phyloP scores from a whole-genome alignment of 805 yeast species.

The Zygosaccharomyces bailii region DNA sequence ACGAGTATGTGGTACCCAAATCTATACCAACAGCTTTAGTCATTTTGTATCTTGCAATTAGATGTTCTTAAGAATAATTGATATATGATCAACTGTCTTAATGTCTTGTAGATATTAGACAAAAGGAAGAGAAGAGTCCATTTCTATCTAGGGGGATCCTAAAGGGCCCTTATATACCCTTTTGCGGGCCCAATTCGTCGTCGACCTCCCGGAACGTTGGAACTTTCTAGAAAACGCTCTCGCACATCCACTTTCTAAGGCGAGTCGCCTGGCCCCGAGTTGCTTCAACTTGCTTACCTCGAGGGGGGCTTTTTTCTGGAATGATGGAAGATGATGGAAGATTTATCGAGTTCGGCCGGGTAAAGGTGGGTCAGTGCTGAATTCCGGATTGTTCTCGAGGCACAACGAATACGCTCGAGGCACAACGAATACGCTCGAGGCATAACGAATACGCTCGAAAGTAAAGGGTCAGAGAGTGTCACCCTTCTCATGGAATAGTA shows the following conservation, averaged over 20 bases:
- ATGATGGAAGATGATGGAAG: constrained; percentile 5
- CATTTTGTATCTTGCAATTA: constrained; percentile 24
- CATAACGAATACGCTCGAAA: neutral
- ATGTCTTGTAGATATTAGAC: neutral
- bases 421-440: neutral
- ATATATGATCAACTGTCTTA: neutral
- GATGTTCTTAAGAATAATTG: constrained; percentile 1
- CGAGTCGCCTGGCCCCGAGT: neutral
- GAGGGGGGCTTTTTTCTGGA: neutral
- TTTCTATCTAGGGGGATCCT: neutral
- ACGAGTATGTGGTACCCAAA: constrained; percentile 96
- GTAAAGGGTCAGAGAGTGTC: no score
- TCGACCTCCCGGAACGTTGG: constrained; percentile 1
- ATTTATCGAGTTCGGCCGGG: neutral
- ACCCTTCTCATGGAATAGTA: no score
- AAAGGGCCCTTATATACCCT: constrained; percentile 2
- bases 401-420: neutral
- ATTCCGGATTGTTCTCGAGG: neutral
- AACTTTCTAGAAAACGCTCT: constrained; percentile 4
- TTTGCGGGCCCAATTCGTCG: constrained; percentile 1
- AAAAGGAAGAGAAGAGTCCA: neutral
- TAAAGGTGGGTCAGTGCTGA: neutral
- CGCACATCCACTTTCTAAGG: neutral
- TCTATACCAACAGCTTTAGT: constrained; percentile 65
- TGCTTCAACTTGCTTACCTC: neutral